Conservation (phyloP, 352 stramenopile species). For the Pythium aristosporum region DNA sequence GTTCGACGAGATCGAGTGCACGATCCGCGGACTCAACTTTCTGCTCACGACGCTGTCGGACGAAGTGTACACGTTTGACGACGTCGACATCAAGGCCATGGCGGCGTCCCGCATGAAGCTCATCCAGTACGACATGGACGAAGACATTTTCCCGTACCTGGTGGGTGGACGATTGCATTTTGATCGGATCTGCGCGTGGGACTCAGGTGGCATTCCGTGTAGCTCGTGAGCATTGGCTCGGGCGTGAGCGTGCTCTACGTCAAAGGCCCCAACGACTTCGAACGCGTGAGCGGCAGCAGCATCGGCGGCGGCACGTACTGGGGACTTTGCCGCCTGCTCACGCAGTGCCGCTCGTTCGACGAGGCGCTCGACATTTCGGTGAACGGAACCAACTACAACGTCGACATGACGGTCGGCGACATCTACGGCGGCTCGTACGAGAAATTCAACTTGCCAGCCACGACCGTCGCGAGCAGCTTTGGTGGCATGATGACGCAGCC, state of each 20-base stretch:
- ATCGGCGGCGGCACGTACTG: slow-evolving; percentile 99
- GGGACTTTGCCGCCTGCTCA: slow-evolving; percentile 95
- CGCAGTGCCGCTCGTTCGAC: slow-evolving; percentile 84
- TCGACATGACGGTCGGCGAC: slow-evolving; percentile 98
- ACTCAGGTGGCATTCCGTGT: not conserved
- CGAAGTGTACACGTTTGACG: slow-evolving; percentile 98
- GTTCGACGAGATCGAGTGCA: slow-evolving; percentile 95
- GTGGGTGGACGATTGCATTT: slow-evolving; percentile 26
- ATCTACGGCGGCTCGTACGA: slow-evolving; percentile 98
- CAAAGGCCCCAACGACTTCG: slow-evolving; percentile 91
- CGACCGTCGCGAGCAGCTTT: slow-evolving; percentile 97
- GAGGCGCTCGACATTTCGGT: slow-evolving; percentile 82
- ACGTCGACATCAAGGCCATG: slow-evolving; percentile 80
- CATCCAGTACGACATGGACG: slow-evolving; percentile 73
- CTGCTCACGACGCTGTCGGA: slow-evolving; percentile 93
- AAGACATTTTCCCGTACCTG: slow-evolving; percentile 85
- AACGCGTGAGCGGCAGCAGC: slow-evolving; percentile 97
- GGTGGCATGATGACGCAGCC: slow-evolving; percentile 83
- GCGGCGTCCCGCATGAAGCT: slow-evolving; percentile 73
- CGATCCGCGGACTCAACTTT: slow-evolving; percentile 97
- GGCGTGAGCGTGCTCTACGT: slow-evolving; percentile 97
- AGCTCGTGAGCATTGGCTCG: slow-evolving; percentile 98
- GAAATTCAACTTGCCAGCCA: slow-evolving; percentile 90
- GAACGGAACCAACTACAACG: slow-evolving; percentile 74
- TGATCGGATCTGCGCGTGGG: not conserved